phyloP scores from a whole-genome alignment of 305 asterid species.

The Fraxinus angustifolia region DNA sequence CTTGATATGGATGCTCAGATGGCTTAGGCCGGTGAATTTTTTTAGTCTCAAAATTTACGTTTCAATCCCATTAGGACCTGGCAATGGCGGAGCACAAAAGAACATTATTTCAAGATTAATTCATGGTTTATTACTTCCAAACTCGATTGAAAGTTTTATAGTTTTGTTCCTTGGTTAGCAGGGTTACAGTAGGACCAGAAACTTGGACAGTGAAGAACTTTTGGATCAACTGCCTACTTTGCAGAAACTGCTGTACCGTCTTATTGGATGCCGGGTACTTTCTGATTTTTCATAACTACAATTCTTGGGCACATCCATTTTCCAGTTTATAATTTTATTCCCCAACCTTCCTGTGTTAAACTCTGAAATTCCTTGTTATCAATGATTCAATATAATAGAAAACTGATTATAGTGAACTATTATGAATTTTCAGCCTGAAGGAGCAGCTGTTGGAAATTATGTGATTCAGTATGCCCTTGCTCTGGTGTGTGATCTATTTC shows the following conservation, averaged over 20 bases:
- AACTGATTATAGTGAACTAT: background rate
- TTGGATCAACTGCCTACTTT: background rate
- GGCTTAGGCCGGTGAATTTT: background rate
- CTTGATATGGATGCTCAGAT: background rate
- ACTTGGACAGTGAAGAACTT: background rate
- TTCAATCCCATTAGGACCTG: constrained; percentile 1
- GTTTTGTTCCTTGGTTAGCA: background rate
- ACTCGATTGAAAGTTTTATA: background rate
- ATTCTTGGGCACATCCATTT: background rate
- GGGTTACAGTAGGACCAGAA: background rate
- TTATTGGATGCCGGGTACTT: background rate
- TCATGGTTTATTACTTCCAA: constrained; percentile 9
- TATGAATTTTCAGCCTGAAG: background rate
- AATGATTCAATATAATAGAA: background rate
- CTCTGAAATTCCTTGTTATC: background rate
- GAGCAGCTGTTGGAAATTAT: background rate
- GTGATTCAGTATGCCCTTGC: background rate
- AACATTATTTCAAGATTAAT: constrained; percentile 2
- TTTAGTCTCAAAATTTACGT: background rate
- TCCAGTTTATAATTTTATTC: constrained; percentile 9
- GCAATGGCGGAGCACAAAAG: background rate
- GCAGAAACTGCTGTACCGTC: background rate
- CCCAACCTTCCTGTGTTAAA: constrained; percentile 21
- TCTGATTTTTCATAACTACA: background rate
- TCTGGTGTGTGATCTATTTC: background rate